These are phyloP conservation scores for Tetrastigma voinierianum DNA, from an alignment of 164 flowering plant species.

Conservation along the genomic window DNA sequence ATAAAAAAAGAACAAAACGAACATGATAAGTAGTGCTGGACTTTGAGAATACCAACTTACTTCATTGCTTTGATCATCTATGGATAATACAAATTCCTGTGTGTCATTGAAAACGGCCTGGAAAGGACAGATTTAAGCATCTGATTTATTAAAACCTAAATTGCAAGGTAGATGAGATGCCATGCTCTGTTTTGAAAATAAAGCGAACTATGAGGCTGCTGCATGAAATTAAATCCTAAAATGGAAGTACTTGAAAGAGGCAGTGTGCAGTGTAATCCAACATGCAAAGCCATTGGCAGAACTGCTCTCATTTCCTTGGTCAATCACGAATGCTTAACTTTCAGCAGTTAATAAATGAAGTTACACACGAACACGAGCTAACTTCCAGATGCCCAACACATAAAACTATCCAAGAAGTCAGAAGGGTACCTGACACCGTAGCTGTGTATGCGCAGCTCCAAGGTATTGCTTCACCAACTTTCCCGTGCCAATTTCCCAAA, in stretches of 20 bases:
- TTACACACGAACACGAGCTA: background rate
- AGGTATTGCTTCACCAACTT: conserved; percentile 75
- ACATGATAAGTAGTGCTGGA: no score
- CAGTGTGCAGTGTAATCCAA: no score
- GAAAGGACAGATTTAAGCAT: conserved; percentile 8
- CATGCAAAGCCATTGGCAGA: background rate
- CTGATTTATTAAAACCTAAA: no score
- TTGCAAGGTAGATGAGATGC: no score
- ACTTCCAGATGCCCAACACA: background rate
- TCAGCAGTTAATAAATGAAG: background rate
- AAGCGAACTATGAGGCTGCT: no score
- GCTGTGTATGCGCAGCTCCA: conserved; percentile 70
- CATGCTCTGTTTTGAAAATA: no score
- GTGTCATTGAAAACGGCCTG: conserved; percentile 88
- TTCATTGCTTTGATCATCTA: conserved; percentile 84
- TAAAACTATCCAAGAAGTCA: background rate
- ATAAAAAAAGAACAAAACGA: background rate
- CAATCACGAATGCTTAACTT: background rate
- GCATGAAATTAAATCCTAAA: no score
- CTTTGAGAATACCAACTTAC: conserved; percentile 26
- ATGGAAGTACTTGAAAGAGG: no score
- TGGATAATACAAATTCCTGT: conserved; percentile 73
- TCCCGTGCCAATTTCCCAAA: conserved; percentile 87
- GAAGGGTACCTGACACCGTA: conserved; percentile 64
- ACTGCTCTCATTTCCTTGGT: no score